phyloP scores from a whole-genome alignment of 805 yeast genomes.

The Wickerhamiella brachini region DNA sequence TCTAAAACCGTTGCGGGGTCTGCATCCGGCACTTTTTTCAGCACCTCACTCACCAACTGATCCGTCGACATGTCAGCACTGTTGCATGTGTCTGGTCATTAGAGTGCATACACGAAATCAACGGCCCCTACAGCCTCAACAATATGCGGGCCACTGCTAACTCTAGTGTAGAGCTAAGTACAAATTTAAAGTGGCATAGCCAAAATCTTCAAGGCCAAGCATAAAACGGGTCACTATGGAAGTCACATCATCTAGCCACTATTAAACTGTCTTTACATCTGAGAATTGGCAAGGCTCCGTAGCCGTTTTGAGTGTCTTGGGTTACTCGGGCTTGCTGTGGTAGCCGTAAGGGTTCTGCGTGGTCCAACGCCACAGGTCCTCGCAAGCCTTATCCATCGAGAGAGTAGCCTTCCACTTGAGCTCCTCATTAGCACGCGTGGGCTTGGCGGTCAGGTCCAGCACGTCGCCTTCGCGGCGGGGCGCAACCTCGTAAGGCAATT shows the following conservation, averaged over 20 bases:
- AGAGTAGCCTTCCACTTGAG: conserved; percentile 49
- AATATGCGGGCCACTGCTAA: too few relatives aligned
- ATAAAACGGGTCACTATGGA: too few relatives aligned
- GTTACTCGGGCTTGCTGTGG: conserved; percentile 9
- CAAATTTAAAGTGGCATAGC: too few relatives aligned
- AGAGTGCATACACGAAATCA: not conserved
- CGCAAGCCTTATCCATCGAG: conserved; percentile 48
- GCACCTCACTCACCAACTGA: conserved; percentile 13
- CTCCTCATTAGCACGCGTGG: conserved; percentile 52
- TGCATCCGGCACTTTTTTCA: conserved; percentile 30
- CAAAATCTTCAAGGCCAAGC: too few relatives aligned
- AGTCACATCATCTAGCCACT: too few relatives aligned
- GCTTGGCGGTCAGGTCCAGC: conserved; percentile 56
- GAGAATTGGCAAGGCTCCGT: too few relatives aligned
- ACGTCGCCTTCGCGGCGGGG: conserved; percentile 69
- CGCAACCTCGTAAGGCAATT: conserved; percentile 50
- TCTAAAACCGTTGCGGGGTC: conserved; percentile 34
- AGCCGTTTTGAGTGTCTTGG: too few relatives aligned
- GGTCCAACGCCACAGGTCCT: conserved; percentile 70
- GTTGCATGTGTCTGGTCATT: not conserved
- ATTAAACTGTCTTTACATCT: too few relatives aligned
- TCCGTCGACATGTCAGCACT: conserved; percentile 14
- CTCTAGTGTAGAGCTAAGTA: too few relatives aligned
- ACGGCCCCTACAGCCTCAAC: too few relatives aligned
- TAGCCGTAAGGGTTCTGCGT: conserved; percentile 54